phyloP scores from a whole-genome alignment of 164 flowering plant genomes.

The Sedum album region DNA sequence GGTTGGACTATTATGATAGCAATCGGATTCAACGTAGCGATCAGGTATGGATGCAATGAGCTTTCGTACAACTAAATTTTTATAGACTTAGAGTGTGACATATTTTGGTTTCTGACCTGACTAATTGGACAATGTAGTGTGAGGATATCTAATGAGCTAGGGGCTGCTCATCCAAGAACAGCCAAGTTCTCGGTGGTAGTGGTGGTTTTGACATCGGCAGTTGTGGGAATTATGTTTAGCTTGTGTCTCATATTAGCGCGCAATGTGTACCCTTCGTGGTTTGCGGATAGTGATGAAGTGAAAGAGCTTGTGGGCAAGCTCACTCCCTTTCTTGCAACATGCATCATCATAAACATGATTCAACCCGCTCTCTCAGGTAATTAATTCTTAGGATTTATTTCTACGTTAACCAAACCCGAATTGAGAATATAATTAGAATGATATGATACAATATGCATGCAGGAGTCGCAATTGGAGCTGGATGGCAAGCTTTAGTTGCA shows the following conservation, averaged over 20 bases:
- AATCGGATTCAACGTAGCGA: conserved; percentile 4
- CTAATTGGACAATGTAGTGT: conserved; percentile 26
- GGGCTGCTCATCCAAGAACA: too few relatives aligned
- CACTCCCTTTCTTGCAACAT: conserved; percentile 38
- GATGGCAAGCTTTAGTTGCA: conserved; percentile 70
- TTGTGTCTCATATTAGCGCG: conserved; percentile 23
- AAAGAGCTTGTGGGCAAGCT: conserved; percentile 28
- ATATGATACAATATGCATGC: not conserved
- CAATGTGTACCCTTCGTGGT: conserved; percentile 31
- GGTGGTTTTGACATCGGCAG: conserved; percentile 28
- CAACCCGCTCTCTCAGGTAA: conserved; percentile 68
- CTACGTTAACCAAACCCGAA: too few relatives aligned
- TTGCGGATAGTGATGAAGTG: conserved; percentile 32
- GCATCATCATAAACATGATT: conserved; percentile 41
- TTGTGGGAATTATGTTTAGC: conserved; percentile 33
- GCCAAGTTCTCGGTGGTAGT: conserved; percentile 39
- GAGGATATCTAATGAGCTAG: conserved; percentile 66
- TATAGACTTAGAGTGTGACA: conserved; percentile 14
- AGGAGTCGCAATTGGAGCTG: conserved; percentile 83
- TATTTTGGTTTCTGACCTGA: too few relatives aligned
- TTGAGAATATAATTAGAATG: not conserved
- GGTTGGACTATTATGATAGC: conserved; percentile 10
- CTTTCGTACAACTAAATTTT: too few relatives aligned
- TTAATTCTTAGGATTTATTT: too few relatives aligned
- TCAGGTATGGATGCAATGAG: not conserved